Base-by-base conservation (phyloP, 768 basidiomycete genomes). In the Gloeopeniophorella convolvens region DNA sequence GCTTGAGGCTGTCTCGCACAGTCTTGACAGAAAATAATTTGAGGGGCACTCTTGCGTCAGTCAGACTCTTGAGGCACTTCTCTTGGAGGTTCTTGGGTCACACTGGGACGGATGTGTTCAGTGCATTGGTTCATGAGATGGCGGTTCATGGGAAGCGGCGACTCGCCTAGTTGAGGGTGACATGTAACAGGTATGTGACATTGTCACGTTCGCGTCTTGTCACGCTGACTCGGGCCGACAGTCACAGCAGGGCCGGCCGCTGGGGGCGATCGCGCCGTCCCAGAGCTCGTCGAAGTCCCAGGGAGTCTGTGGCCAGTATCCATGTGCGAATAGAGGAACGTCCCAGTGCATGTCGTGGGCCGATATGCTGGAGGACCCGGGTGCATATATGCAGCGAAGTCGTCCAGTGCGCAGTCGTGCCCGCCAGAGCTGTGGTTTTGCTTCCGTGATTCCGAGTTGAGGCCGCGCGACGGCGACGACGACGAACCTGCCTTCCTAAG, bases 51-150 rank as follows among this genome's bases (percentile, higher is more conserved):
- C 42, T 50, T 39, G 30, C 32, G 21, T n/a, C 27, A 31, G 21
- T 50, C 49, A 50, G 27, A 16, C 49, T 33, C 50, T 50, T 44
- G 49, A 31, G 37, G 30, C n/a, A n/a, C n/a, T 39, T 18, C 24
- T 31, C 50, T 45, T 51, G 26, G 5, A 49, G 37, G 42, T 40
- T 30, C 32, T 42, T 39, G 15, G 40, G 41, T 51, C 43, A 45
- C 37, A 40, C 43, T 21, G 36, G 24, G 26, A 45, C 34, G 20
- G 30, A 51, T 51, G 30, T 32, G 30, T 51, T 45, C 27, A 37
- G 36, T 15, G 27, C 30, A 39, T 36, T 37, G 36, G 23, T 39
- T 36, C 21, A 37, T 23, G 45, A 37, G 32, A 41, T 51, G 45
- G 10, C 41, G 45, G 39, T 37, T 28, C 23, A 10, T 23, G 18